Conservation (phyloP, 768 basidiomycete genomes). For the Vishniacozyma victoriae region DNA sequence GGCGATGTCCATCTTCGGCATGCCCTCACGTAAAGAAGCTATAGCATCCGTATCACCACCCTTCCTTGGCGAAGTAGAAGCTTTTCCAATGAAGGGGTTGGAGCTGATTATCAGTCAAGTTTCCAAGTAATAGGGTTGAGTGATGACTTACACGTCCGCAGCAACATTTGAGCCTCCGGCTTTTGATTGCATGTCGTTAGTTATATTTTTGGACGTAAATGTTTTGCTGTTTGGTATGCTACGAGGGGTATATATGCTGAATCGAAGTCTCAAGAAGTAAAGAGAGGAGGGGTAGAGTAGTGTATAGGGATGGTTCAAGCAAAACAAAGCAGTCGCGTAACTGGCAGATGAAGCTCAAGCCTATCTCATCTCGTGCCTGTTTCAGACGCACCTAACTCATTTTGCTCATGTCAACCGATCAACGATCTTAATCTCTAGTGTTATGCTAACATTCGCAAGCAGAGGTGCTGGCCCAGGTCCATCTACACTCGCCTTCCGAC, state of each 20-base stretch:
- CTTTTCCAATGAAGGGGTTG: conserved; percentile 33
- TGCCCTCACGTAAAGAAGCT: conserved; percentile 28
- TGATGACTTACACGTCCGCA: background rate
- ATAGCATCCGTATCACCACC: conserved; percentile 12
- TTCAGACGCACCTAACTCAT: too few species aligned
- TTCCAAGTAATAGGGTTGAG: too few species aligned
- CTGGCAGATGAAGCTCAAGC: too few species aligned
- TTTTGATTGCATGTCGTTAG: too few species aligned
- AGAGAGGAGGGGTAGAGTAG: background rate
- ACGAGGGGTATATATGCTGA: background rate
- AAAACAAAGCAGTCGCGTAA: conserved; percentile 10
- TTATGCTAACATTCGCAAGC: too few species aligned
- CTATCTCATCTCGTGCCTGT: too few species aligned
- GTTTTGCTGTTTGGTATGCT: background rate
- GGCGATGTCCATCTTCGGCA: conserved; percentile 36
- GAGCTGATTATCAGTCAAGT: conserved; percentile 12
- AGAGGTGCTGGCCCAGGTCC: too few species aligned
- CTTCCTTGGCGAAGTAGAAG: conserved; percentile 19
- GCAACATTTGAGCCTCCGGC: background rate
- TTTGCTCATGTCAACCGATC: too few species aligned
- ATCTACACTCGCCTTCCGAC: too few species aligned
- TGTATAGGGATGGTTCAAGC: background rate
- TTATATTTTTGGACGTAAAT: background rate
- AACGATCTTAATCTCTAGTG: too few species aligned
- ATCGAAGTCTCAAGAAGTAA: background rate